Evolutionary conservation across 345 rosid genomes (phyloP).

Genomic region (Barbarea vulgaris): DNA sequence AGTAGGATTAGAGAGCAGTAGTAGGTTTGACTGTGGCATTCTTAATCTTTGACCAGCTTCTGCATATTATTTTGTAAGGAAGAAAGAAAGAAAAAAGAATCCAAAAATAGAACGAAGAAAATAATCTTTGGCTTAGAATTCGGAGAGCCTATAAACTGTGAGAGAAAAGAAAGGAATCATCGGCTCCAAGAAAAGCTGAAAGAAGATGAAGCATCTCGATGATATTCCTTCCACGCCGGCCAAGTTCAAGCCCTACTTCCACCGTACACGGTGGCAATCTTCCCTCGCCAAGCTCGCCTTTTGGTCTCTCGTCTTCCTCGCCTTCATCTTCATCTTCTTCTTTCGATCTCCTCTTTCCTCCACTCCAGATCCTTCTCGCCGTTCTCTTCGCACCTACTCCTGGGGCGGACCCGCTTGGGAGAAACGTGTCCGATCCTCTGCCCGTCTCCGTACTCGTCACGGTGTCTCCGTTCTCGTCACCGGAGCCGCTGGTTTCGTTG

Average conservation of each 20-base stretch:
- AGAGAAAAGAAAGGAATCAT: slow-evolving; percentile 37
- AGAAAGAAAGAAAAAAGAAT: background rate
- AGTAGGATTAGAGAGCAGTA: background rate
- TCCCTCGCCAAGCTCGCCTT: slow-evolving; percentile 82
- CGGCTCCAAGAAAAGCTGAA: slow-evolving; percentile 45
- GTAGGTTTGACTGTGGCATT: background rate
- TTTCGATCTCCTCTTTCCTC: slow-evolving; percentile 70
- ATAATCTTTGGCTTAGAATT: slow-evolving; percentile 21
- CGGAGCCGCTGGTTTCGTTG: slow-evolving; percentile 66
- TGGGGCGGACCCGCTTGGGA: slow-evolving; percentile 50
- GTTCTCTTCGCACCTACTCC: slow-evolving; percentile 37
- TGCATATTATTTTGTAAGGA: background rate
- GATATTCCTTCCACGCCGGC: slow-evolving; percentile 82
- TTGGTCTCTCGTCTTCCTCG: slow-evolving; percentile 81
- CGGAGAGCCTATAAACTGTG: slow-evolving; percentile 41
- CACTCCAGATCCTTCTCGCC: slow-evolving; percentile 46
- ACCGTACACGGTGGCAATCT: slow-evolving; percentile 73
- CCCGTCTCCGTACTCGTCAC: slow-evolving; percentile 40
- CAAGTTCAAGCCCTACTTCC: slow-evolving; percentile 83
- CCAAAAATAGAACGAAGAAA: slow-evolving; percentile 24
- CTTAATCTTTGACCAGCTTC: background rate
- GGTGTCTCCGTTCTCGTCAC: slow-evolving; percentile 54
- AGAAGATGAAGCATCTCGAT: slow-evolving; percentile 71
- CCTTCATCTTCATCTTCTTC: slow-evolving; percentile 79
- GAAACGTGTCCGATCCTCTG: slow-evolving; percentile 44